Evolutionary conservation across 768 basidiomycete genomes (phyloP).

Genomic region (Serendipita indica): DNA sequence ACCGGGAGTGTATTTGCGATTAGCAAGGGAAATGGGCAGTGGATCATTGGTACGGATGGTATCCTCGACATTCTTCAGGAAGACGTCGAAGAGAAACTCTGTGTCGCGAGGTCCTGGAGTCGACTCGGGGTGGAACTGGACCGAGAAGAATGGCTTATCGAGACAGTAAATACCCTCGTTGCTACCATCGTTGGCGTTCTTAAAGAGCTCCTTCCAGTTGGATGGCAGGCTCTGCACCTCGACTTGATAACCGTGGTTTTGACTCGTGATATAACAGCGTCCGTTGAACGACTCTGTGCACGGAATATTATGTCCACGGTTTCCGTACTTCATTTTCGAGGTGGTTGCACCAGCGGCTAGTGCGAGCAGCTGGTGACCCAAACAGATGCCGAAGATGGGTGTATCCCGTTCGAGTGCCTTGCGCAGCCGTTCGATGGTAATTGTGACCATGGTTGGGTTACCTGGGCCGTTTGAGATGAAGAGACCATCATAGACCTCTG

Average conservation of each 20-base stretch:
- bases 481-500: conserved; percentile 82
- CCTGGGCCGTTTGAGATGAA: conserved; percentile 98
- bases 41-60: conserved; percentile 44
- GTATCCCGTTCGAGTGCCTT: conserved; percentile 54
- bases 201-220: conserved; percentile 90
- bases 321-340: conserved; percentile 99
- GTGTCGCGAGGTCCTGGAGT: conserved; percentile 95
- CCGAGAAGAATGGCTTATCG: conserved; percentile 91
- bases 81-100: conserved; percentile 96
- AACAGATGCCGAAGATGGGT: conserved; percentile 96
- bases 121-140: conserved; percentile 98
- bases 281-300: conserved; percentile 89
- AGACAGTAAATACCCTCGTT: conserved; percentile 96
- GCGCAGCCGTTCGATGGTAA: conserved; percentile 54
- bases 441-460: conserved; percentile 71
- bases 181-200: conserved; percentile 91
- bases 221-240: conserved; percentile 58
- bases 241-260: conserved; percentile 98
- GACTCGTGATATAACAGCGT: conserved; percentile 96
- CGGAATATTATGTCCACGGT: conserved; percentile 97
- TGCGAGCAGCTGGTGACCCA: conserved; percentile 93
- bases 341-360: conserved; percentile 88
- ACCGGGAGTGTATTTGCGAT: conserved; percentile 18
- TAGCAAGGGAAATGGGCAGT: conserved; percentile 51
- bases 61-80: conserved; percentile 74